Percentiles rank a stretch among this genome's conserved stretches.
Conservation (phyloP, 1,284 basidiomycete genomes). For the Vanrija sp. region DNA sequence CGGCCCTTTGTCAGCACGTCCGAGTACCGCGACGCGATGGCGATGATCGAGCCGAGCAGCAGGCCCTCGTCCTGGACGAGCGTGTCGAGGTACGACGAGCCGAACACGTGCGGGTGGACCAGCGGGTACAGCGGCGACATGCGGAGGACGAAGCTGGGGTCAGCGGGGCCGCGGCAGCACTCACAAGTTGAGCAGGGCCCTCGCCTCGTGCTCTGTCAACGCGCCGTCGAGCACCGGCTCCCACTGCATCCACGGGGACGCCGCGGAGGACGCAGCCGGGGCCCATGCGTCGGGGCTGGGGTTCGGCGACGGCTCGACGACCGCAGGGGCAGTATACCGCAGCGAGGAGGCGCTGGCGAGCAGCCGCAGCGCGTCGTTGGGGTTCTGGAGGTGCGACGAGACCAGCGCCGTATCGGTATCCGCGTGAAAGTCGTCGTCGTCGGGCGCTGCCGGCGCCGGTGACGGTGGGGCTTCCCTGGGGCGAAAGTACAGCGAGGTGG, state of each 20-base stretch:
- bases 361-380: constrained; percentile 10
- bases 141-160: constrained; percentile 7
- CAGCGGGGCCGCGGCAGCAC: neutral
- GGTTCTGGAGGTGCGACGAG: constrained; percentile 10
- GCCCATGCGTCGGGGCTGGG: neutral
- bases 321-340: neutral
- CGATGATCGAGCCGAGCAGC: constrained; percentile 11
- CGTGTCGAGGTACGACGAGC: constrained; percentile 5
- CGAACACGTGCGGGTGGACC: constrained; percentile 7
- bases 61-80: constrained; percentile 6
- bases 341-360: constrained; percentile 9
- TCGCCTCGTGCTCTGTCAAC: constrained; percentile 4
- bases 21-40: constrained; percentile 11
- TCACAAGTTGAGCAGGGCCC: constrained; percentile 7
- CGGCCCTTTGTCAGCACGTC: neutral
- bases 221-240: neutral
- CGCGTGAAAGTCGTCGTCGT: constrained; percentile 1
- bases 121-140: constrained; percentile 15
- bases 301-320: too few species aligned
- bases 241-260: neutral
- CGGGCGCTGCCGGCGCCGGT: neutral
- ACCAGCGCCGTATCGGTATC: constrained; percentile 5
- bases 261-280: too few species aligned
- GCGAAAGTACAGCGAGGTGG: too few species aligned
- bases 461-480: too few species aligned